Percentiles rank a stretch among this genome's conserved stretches.
Conservation (phyloP, 768 basidiomycete genomes). For the Russula compacta region DNA sequence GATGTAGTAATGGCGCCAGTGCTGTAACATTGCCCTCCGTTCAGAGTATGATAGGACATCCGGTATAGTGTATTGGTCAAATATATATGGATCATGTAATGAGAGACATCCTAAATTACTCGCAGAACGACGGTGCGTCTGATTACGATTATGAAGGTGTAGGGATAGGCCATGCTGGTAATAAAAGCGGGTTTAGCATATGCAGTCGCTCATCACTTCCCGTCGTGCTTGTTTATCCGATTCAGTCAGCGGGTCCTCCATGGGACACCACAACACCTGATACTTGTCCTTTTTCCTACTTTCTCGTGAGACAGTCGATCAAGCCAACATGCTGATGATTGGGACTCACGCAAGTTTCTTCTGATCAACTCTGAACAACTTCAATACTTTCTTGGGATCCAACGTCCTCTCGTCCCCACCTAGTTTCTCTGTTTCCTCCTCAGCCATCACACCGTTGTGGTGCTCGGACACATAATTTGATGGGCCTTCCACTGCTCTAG, state of each 20-base stretch:
- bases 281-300: constrained; percentile 51
- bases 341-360: constrained; percentile 35
- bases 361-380: constrained; percentile 41
- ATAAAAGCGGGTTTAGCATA: constrained; percentile 15
- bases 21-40: not conserved
- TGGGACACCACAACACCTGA: constrained; percentile 78
- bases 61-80: not conserved
- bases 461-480: not conserved
- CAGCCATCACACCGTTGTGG: constrained; percentile 13
- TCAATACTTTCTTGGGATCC: constrained; percentile 31
- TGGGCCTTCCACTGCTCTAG: constrained; percentile 19
- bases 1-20: constrained; percentile 38
- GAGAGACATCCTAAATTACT: not conserved
- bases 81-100: not conserved
- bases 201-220: constrained; percentile 43
- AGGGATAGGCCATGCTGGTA: not conserved
- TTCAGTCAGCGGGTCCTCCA: constrained; percentile 52
- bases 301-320: constrained; percentile 14
- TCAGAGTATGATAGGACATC: not conserved
- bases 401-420: constrained; percentile 19
- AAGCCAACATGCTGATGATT: not conserved
- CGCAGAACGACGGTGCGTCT: not conserved
- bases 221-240: constrained; percentile 40
- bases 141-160: not conserved
- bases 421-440: not conserved